These are phyloP conservation scores for Botryosphaeria agaves DNA, from an alignment of 2,329 filamentous ascomycete species.

Conservation along the genomic window DNA sequence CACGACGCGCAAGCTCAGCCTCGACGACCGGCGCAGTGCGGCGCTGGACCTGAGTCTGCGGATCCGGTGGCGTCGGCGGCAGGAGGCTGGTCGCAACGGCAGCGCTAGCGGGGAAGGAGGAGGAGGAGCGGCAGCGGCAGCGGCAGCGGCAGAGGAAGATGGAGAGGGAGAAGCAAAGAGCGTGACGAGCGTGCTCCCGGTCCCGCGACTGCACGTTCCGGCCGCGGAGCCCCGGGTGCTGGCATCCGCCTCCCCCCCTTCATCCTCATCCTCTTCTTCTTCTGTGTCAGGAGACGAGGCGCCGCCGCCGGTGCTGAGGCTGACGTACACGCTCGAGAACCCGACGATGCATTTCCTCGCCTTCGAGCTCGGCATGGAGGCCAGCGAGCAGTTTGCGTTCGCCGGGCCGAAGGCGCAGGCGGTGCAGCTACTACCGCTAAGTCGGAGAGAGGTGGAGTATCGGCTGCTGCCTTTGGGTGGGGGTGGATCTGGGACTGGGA, in stretches of 20 bases:
- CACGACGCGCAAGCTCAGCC: conserved; percentile 53
- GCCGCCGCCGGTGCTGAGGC: conserved; percentile 13
- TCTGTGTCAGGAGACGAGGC: too few relatives aligned
- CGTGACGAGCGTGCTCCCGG: conserved; percentile 52
- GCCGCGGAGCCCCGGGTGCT: conserved; percentile 78
- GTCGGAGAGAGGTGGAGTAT: conserved; percentile 56
- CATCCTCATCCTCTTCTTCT: conserved; percentile 1
- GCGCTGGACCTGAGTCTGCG: conserved; percentile 58
- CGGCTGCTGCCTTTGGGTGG: conserved; percentile 47
- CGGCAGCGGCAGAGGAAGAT: conserved; percentile 3
- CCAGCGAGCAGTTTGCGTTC: conserved; percentile 83
- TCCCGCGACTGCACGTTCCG: conserved; percentile 66
- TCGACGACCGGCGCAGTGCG: conserved; percentile 68
- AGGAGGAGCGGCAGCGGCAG: conserved; percentile 26
- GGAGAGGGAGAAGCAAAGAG: conserved; percentile 8
- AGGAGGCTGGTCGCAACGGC: conserved; percentile 12
- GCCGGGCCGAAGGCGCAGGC: conserved; percentile 70
- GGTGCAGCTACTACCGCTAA: conserved; percentile 68
- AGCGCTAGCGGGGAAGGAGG: conserved; percentile 5
- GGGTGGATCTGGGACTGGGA: too few relatives aligned
- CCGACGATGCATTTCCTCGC: conserved; percentile 88
- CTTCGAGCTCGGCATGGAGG: conserved; percentile 84
- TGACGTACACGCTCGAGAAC: conserved; percentile 70
- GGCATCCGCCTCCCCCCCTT: conserved; percentile 15
- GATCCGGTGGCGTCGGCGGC: conserved; percentile 59